Conservation (phyloP, 1,284 basidiomycete species). For the Rugosomyces carneus region DNA sequence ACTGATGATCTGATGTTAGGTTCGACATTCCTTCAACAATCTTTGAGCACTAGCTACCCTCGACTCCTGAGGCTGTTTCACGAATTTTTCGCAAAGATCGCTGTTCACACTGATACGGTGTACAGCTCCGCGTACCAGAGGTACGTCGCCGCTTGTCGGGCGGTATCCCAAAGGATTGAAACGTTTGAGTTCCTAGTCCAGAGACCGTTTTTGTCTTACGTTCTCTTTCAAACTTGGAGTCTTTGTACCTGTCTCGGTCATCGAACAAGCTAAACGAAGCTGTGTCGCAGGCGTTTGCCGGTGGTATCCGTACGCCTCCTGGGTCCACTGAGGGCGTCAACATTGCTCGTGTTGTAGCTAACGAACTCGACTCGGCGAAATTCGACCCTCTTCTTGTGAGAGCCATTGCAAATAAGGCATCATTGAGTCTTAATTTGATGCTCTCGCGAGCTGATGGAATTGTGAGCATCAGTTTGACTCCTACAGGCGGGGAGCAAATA, state of each 20-base stretch:
- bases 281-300: constrained; percentile 66
- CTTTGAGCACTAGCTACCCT: constrained; percentile 81
- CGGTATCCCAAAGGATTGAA: background rate
- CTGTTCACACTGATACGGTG: constrained; percentile 89
- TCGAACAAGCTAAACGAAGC: constrained; percentile 76
- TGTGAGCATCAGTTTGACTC: constrained; percentile 38
- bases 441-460: constrained; percentile 56
- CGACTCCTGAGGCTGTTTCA: constrained; percentile 86
- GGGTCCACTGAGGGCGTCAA: constrained; percentile 71
- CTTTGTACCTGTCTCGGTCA: constrained; percentile 80
- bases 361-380: constrained; percentile 88
- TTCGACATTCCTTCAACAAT: constrained; percentile 83
- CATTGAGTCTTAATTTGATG: constrained; percentile 61
- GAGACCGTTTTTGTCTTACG: constrained; percentile 87
- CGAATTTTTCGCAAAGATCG: constrained; percentile 92
- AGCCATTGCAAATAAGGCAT: constrained; percentile 70
- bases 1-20: constrained; percentile 33
- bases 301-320: constrained; percentile 64
- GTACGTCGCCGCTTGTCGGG: constrained; percentile 29
- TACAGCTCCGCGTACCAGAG: constrained; percentile 83
- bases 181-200: constrained; percentile 44
- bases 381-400: constrained; percentile 88
- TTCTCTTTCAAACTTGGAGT: constrained; percentile 77
- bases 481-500: constrained; percentile 4
- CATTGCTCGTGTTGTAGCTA: constrained; percentile 71